Evolutionary conservation across 2,329 filamentous ascomycete genomes (phyloP), one percentile per base, ranked within the genome.

Genomic region (Colletotrichum plurivorum): DNA sequence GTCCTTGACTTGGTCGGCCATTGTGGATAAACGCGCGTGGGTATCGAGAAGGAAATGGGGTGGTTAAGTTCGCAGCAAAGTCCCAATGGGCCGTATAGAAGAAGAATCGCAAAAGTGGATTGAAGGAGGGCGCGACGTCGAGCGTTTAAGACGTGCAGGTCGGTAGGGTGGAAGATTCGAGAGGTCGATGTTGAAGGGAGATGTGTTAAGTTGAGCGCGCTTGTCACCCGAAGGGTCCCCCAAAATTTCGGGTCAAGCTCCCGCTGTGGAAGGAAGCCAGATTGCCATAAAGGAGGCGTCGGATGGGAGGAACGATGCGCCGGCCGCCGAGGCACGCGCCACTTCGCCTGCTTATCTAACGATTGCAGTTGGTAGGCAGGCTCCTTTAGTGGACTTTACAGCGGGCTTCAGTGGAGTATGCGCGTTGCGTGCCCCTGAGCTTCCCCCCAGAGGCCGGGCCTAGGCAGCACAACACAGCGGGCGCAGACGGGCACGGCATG

Each of bases 1-100:
- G 78, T 93, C 90, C 80, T 92, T 89, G 75, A 93, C 80, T 79
- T 91, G 87, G 79, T 92, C 91, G 80, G 89, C 86, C 88, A 90
- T 90, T 78, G 75, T 82, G 79, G 45, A 53, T 62, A 63, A 57
- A 63, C 53, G 67, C 53, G 54, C 51, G 67, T 61, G 51, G 62
- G 67, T 60, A 66, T 64, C 59, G 20, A 56, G 31, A 63, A 67
- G 52, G 63, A 57, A 63, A 49, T 25, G 13, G 53, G 13, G 51
- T 20, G 39, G 8, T 53, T 48, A 55, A 68, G 41, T 18, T 54
- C 63, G 67, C 57, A 45, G 22, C 5, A 39, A 25, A 63, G 58
- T 68, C 45, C 64, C 67, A 68, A 68, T 68, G 63, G 45, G 25
- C 27, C 62, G 62, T n/a, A 31, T 22, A 27, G 27, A n/a, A 56